These are phyloP conservation scores for Gossypium trilobum DNA, from an alignment of 441 rosid genomes.

Conservation along the genomic window DNA sequence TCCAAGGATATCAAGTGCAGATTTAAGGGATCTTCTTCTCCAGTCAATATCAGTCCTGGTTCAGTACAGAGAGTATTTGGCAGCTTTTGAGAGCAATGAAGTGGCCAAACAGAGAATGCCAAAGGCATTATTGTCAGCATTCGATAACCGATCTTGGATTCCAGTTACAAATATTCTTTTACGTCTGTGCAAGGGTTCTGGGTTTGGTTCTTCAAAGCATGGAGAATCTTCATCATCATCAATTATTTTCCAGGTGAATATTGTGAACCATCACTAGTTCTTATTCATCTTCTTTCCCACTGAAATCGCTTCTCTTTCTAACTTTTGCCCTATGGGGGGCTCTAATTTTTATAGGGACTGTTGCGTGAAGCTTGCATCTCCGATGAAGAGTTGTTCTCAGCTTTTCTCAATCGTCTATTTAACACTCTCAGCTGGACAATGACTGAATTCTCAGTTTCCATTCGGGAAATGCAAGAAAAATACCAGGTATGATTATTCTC, in stretches of 20 bases:
- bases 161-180: conserved; percentile 86
- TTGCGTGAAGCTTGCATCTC: conserved; percentile 68
- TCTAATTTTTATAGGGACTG: conserved; percentile 41
- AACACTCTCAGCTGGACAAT: conserved; percentile 97
- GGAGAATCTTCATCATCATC: conserved; percentile 85
- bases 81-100: conserved; percentile 77
- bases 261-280: conserved; percentile 7
- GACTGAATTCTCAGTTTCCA: conserved; percentile 92
- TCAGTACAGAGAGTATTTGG: conserved; percentile 78
- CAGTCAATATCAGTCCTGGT: conserved; percentile 90
- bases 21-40: conserved; percentile 88
- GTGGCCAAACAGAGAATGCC: conserved; percentile 77
- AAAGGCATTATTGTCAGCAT: conserved; percentile 67
- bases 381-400: conserved; percentile 66
- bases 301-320: conserved; percentile 3
- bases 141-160: conserved; percentile 95
- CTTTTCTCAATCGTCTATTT: conserved; percentile 83
- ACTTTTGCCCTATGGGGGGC: conserved; percentile 7
- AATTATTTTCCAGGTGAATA: conserved; percentile 66
- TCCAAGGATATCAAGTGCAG: conserved; percentile 79
- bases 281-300: not conserved
- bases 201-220: conserved; percentile 72
- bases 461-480: conserved; percentile 93
- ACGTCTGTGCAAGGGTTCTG: conserved; percentile 77
- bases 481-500: conserved; percentile 44